Evolutionary conservation across 106 monocot species (phyloP).

Genomic region (Dendrobium catenatum): DNA sequence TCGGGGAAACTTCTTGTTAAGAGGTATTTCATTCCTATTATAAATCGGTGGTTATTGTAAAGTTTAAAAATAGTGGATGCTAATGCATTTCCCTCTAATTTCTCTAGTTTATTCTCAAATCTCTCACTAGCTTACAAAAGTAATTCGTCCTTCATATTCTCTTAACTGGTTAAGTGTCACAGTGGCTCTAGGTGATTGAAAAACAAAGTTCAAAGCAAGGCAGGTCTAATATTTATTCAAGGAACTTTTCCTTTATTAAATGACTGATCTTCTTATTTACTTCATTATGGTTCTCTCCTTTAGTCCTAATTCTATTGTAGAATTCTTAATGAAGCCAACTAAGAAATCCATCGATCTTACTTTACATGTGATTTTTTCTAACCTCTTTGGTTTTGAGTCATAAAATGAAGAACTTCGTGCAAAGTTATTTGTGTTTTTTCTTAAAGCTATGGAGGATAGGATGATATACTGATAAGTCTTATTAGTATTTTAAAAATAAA

Average conservation of each 20-base stretch:
- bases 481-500: background rate
- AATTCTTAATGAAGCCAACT: background rate
- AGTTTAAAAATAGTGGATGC: too few species aligned
- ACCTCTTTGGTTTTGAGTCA: background rate
- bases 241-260: background rate
- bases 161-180: too few species aligned
- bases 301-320: background rate
- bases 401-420: background rate
- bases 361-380: background rate
- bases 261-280: background rate
- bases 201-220: too few species aligned
- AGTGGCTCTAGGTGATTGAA: too few species aligned
- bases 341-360: background rate
- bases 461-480: background rate
- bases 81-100: too few species aligned
- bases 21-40: too few species aligned
- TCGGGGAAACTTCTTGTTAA: too few species aligned
- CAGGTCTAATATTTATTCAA: too few species aligned
- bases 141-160: too few species aligned
- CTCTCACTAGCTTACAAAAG: too few species aligned
- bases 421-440: background rate
- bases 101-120: too few species aligned
- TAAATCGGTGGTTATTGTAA: too few species aligned
- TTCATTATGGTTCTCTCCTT: background rate
- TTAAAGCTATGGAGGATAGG: background rate